These are phyloP conservation scores for Spiraea crenata DNA, from an alignment of 331 rosid species.

Conservation along the genomic window DNA sequence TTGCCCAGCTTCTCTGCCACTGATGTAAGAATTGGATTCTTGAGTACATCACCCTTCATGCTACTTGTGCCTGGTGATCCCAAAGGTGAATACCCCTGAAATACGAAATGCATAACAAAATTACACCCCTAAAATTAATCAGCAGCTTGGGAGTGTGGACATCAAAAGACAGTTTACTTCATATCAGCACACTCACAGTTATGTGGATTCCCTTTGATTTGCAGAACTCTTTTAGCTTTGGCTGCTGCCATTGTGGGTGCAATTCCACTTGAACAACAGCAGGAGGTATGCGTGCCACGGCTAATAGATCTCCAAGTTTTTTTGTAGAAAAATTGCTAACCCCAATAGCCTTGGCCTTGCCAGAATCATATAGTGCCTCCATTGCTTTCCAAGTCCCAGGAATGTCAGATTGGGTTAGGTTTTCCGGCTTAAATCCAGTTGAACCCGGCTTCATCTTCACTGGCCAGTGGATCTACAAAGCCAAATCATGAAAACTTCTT, in stretches of 20 bases:
- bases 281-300: conserved; percentile 48
- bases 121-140: background rate
- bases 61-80: conserved; percentile 32
- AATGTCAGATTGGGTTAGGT: conserved; percentile 40
- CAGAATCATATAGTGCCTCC: conserved; percentile 56
- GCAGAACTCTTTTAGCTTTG: conserved; percentile 48
- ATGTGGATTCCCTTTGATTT: conserved; percentile 64
- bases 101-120: background rate
- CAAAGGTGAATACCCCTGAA: conserved; percentile 66
- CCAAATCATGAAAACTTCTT: no score
- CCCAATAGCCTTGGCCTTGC: conserved; percentile 66
- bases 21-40: conserved; percentile 34
- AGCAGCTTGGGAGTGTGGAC: background rate
- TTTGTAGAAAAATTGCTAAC: conserved; percentile 70
- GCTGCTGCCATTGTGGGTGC: conserved; percentile 65
- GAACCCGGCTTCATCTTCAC: conserved; percentile 43
- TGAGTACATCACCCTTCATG: conserved; percentile 37
- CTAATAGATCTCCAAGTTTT: conserved; percentile 58
- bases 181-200: conserved; percentile 44
- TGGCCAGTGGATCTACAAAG: conserved; percentile 62
- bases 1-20: conserved; percentile 55
- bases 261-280: conserved; percentile 79
- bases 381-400: conserved; percentile 72
- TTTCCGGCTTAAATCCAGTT: conserved; percentile 37
- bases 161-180: background rate